phyloP scores from a whole-genome alignment of 139 green algal genomes.

The Asterochloris sp. region DNA sequence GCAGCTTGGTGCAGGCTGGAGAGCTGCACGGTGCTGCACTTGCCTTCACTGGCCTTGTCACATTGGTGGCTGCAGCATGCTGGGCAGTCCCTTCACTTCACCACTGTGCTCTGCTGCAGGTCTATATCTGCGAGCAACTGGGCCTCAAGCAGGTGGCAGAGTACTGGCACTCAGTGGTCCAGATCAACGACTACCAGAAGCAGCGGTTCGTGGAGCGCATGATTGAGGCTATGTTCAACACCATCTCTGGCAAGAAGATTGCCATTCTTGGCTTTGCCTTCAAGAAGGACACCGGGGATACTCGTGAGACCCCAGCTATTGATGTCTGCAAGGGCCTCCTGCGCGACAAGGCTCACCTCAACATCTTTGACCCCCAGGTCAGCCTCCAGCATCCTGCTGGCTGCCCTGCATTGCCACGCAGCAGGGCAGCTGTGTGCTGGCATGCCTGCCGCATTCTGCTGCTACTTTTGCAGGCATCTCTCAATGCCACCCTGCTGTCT shows the following conservation, averaged over 20 bases:
- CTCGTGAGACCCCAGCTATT: slow-evolving; percentile 97
- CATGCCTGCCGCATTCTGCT: not conserved
- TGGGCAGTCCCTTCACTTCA: too few relatives aligned
- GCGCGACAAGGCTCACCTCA: slow-evolving; percentile 54
- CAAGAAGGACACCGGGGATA: slow-evolving; percentile 97
- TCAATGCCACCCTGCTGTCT: not conserved
- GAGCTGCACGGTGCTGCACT: too few relatives aligned
- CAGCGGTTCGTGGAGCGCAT: slow-evolving; percentile 92
- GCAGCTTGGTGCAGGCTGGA: too few relatives aligned
- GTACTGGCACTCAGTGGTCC: slow-evolving; percentile 92
- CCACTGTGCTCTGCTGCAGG: too few relatives aligned
- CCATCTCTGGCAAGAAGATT: slow-evolving; percentile 93
- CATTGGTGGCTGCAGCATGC: too few relatives aligned
- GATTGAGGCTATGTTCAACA: slow-evolving; percentile 99
- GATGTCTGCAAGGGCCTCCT: slow-evolving; percentile 88
- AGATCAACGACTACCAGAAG: slow-evolving; percentile 99
- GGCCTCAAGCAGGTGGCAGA: slow-evolving; percentile 91
- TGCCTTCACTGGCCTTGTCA: too few relatives aligned
- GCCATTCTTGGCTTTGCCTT: slow-evolving; percentile 98
- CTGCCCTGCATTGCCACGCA: not conserved
- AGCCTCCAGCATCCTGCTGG: not conserved
- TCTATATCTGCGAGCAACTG: slow-evolving; percentile 94
- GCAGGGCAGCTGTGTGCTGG: too few relatives aligned
- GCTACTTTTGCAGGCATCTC: not conserved
- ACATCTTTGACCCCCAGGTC: slow-evolving; percentile 94